Base-by-base conservation (phyloP, 805 yeast species). In the Yamadazyma laniorum region DNA sequence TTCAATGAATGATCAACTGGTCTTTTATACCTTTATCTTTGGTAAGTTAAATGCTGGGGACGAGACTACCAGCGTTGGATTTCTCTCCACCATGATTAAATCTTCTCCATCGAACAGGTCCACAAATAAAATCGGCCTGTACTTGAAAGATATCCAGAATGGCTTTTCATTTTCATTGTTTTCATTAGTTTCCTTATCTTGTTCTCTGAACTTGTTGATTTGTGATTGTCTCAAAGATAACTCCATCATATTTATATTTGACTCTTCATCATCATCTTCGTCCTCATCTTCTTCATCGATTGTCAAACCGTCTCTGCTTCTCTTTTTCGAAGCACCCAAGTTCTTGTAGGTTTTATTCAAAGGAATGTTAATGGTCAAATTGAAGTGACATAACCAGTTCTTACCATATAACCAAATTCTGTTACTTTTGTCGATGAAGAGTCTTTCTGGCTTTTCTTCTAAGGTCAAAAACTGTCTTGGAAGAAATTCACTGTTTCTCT, bases 361-460 rank as follows among this genome's bases (percentile, higher is more conserved):
- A 11, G 86, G 83, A 35, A 80, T 58, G 51, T 82, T 77, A 37
- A 70, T 55, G 6, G 72, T 58, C 47, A 85, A 61, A 58, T 91
- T 91, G 34, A 91, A 73, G 56, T 75, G 85, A 3, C 83, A 75
- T 12, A 90, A 48, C 95, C 96, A 91, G 35, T 76, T 76, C 15
- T 85, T 72, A 1, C 96, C 95, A 77, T 86, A 89, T n/a, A 88
- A 61, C 96, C 96, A 91, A 12, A 84, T 64, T 23, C 63, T 52
- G 5, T 28, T 14, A 1, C 61, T 48, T 7, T 39, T 36, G 36
- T 78, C 79, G 12, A 58, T 53, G 53, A 85, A 86, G 9, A 85
- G 59, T 12, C 95, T 96, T 42, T 77, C 72, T 39, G 95, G 81
- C 50, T 82, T 80, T 40, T 85, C 91, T 13, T 74, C 75, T 37